Conservation (phyloP, 2,329 filamentous ascomycete genomes). For the Talaromyces sp. region DNA sequence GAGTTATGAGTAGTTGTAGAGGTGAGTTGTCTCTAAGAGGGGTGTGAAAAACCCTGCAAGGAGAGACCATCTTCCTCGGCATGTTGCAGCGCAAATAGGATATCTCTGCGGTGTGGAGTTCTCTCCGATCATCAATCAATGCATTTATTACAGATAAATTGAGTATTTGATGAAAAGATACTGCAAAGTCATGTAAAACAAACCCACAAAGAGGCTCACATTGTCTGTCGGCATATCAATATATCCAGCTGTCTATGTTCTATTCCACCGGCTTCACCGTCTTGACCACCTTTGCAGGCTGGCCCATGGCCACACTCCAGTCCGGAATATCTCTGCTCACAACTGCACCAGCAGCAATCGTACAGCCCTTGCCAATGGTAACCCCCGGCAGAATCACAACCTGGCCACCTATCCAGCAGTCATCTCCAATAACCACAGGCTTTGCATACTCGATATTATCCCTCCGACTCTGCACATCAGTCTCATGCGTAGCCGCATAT, state of each 20-base stretch:
- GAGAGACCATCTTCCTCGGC: background rate
- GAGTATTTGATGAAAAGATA: background rate
- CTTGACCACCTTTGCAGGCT: conserved; percentile 13
- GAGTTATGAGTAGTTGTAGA: background rate
- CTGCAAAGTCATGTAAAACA: too few species aligned
- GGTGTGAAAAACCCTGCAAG: background rate
- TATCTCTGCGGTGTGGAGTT: background rate
- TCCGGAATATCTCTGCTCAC: conserved; percentile 29
- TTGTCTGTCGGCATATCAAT: background rate
- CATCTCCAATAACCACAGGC: conserved; percentile 44
- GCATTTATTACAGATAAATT: background rate
- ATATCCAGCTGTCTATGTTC: background rate
- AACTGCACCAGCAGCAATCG: conserved; percentile 35
- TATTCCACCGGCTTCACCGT: conserved; percentile 8
- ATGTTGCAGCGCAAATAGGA: background rate
- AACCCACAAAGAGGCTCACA: too few species aligned
- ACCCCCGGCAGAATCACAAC: conserved; percentile 40
- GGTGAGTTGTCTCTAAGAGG: too few species aligned
- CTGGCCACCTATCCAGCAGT: conserved; percentile 46
- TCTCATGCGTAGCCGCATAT: conserved; percentile 49
- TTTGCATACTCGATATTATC: conserved; percentile 47
- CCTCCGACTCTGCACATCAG: conserved; percentile 43
- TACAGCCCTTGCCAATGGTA: conserved; percentile 36
- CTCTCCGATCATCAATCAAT: background rate
- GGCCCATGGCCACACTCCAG: conserved; percentile 12